Base-by-base conservation (phyloP, 345 rosid genomes). In the Rhizophora mangle region DNA sequence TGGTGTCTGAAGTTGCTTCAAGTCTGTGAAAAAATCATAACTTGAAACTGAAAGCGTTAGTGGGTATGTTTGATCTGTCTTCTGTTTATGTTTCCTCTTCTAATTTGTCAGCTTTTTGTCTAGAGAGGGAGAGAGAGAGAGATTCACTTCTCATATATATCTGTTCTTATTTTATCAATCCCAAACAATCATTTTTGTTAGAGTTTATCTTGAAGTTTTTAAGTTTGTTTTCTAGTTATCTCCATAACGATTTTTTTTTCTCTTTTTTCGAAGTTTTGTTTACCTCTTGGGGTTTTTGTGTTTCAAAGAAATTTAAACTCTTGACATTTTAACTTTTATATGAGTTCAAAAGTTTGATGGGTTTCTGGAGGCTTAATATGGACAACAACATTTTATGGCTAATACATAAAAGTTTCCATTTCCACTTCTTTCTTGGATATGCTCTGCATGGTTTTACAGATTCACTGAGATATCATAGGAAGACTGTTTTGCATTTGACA, bases 251-350 rank as follows among this genome's bases (percentile, higher is more conserved):
- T 6, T 62, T 24, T 34, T 62, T 27, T 1, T 46, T 2, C 18
- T 30, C 49, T 30, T 49, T 30, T 49, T 30, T 49, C 16, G 2
- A 11, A 24, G 7, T 46, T 24, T 16, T 24, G 24, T 61, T 61
- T n/a, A 39, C 13, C 46, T 3, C 46, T 9, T 39, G 11, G 2
- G 52, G 62, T 36, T 6, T n/a, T 56, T n/a, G 70, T 55, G 70
- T 67, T 67, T 55, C 62, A 56, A 2, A 24, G 39, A 32, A 67
- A 36, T 57, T 67, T 27, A 8, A 67, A 55, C 53, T 67, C 62
- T 54, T 22, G 15, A 3, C 18, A n/a, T 49, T 49, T 64, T 49
- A 16, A 27, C 27, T 22, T 30, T 21, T 43, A 43, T 63, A 62
- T 11, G 32, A 24, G 31, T 39, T 39, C 26, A n/a, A 1, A 7